Evolutionary conservation across 352 stramenopile species (phyloP).

Genomic region (Globisporangium nunn): DNA sequence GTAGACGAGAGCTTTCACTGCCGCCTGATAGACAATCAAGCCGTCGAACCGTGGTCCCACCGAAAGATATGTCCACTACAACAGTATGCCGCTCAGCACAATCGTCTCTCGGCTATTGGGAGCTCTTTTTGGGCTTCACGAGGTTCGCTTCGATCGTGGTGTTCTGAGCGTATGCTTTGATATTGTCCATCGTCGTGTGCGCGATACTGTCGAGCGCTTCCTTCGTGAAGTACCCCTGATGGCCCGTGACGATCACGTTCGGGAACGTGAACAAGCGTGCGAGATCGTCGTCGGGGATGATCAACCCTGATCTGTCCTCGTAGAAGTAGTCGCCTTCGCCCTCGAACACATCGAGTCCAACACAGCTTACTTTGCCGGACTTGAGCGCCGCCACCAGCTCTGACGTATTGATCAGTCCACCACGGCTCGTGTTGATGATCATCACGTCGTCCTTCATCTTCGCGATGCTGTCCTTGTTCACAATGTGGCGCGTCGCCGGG

Average conservation of each 20-base stretch:
- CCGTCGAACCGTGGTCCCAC: too few species aligned
- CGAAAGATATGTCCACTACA: too few species aligned
- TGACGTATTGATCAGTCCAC: slow-evolving; percentile 80
- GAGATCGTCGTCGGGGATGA: slow-evolving; percentile 65
- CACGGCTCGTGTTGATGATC: slow-evolving; percentile 89
- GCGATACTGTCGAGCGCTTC: slow-evolving; percentile 68
- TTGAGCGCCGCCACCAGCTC: slow-evolving; percentile 78
- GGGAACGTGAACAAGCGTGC: slow-evolving; percentile 77
- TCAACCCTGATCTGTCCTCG: slow-evolving; percentile 54
- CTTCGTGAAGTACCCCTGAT: slow-evolving; percentile 79
- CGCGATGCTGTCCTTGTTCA: slow-evolving; percentile 72
- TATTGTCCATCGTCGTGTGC: slow-evolving; percentile 69
- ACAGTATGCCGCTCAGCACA: too few species aligned
- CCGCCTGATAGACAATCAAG: not conserved
- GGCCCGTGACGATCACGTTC: slow-evolving; percentile 76
- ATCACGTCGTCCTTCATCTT: slow-evolving; percentile 87
- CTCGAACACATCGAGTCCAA: slow-evolving; percentile 88
- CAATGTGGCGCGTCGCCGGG: slow-evolving; percentile 72
- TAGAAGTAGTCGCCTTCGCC: slow-evolving; percentile 75
- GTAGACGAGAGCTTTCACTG: not conserved
- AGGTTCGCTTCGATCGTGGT: slow-evolving; percentile 42
- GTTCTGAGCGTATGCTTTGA: slow-evolving; percentile 34
- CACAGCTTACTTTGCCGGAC: slow-evolving; percentile 60
- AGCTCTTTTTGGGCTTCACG: slow-evolving; percentile 33
- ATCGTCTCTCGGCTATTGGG: not conserved